These are phyloP conservation scores for Diaporthe sp. DNA, from an alignment of 2,329 filamentous ascomycete species.

Conservation along the genomic window DNA sequence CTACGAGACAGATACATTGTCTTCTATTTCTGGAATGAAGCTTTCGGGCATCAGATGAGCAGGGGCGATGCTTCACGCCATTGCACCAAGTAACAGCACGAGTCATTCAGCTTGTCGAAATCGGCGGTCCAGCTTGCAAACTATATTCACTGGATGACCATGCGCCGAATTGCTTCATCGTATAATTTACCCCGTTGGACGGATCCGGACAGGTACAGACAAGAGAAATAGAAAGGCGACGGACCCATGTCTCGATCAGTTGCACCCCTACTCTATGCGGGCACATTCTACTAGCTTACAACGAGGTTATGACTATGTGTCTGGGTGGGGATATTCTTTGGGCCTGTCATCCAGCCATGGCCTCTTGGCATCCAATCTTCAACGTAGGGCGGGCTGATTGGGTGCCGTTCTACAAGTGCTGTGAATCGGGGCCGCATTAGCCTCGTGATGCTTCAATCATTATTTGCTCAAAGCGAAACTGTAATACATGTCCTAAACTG, in stretches of 20 bases:
- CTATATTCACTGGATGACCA: not conserved
- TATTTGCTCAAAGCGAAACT: not conserved
- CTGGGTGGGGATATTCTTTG: not conserved
- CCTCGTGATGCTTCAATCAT: not conserved
- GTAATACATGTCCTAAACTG: too few relatives aligned
- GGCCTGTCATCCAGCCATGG: not conserved
- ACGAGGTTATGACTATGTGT: not conserved
- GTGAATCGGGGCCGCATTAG: not conserved
- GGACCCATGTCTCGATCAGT: not conserved
- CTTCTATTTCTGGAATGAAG: constrained; percentile 6
- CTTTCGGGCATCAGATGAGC: not conserved
- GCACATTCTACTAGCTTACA: not conserved
- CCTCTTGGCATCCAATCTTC: not conserved
- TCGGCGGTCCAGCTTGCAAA: not conserved
- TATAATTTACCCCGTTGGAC: not conserved
- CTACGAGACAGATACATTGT: not conserved
- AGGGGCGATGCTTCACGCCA: not conserved
- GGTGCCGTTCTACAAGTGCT: not conserved
- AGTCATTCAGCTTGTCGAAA: not conserved
- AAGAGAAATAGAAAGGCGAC: not conserved
- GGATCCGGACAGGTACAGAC: not conserved
- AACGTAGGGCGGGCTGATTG: not conserved
- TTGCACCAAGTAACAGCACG: not conserved
- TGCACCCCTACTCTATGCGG: not conserved
- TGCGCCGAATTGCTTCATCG: not conserved